phyloP scores from a whole-genome alignment of 305 asterid genomes.

The Fraxinus sp. region DNA sequence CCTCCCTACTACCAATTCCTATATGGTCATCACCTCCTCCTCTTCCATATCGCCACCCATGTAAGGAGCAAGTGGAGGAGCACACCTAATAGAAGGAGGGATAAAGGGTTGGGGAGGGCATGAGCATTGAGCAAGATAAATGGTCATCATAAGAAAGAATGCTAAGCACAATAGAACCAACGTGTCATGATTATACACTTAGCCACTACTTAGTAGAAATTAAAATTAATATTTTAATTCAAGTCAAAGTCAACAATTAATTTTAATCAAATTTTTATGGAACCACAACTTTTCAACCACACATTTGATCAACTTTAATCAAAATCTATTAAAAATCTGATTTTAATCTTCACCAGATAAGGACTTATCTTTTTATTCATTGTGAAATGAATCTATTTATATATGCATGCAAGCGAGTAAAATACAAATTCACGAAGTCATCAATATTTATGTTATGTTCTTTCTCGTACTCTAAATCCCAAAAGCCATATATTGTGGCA shows the following conservation, averaged over 20 bases:
- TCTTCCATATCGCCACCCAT: not conserved
- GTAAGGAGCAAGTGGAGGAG: not conserved
- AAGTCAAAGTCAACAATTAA: too few species aligned
- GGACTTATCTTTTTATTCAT: not conserved
- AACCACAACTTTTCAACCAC: too few species aligned
- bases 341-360: too few species aligned
- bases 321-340: too few species aligned
- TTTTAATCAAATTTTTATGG: too few species aligned
- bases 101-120: not conserved
- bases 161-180: not conserved
- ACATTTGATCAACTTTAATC: too few species aligned
- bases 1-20: not conserved
- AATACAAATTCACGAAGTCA: too few species aligned
- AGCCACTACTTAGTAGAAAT: too few species aligned
- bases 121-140: not conserved
- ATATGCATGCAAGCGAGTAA: not conserved
- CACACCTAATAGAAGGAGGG: too few species aligned
- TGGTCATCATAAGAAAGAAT: not conserved
- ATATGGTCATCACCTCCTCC: not conserved
- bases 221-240: too few species aligned
- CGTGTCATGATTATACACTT: slow-evolving; percentile 1
- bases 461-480: not conserved
- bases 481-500: not conserved
- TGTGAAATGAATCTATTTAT: not conserved
- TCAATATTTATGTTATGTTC: too few species aligned